These are phyloP conservation scores for Botryosphaeria dothidea DNA, from an alignment of 2,329 filamentous ascomycete species.

Conservation along the genomic window DNA sequence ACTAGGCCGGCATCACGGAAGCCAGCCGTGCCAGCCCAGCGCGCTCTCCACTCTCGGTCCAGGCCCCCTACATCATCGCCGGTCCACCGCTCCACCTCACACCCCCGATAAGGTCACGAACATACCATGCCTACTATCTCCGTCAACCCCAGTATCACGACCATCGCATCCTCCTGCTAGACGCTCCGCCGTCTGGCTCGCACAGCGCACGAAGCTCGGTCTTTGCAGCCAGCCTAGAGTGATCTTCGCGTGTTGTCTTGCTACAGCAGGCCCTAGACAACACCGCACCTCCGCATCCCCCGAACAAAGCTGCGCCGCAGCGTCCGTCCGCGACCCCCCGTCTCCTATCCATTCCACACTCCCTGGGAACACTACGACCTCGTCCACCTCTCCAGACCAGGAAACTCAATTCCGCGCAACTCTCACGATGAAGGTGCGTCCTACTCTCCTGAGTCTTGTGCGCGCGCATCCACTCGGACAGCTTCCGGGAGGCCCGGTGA, in stretches of 20 bases:
- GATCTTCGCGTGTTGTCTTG: conserved; percentile 38
- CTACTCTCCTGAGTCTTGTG: neutral
- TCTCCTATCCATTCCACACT: neutral
- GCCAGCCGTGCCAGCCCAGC: neutral
- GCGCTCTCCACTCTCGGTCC: conserved; percentile 3
- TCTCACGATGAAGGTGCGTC: conserved; percentile 41
- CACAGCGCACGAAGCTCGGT: conserved; percentile 37
- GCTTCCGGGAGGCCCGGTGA: neutral
- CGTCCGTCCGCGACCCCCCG: neutral
- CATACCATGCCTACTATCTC: conserved; percentile 4
- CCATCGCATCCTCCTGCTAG: neutral
- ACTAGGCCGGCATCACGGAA: neutral
- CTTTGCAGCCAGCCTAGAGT: conserved; percentile 45
- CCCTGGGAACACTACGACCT: neutral
- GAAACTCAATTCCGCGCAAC: neutral
- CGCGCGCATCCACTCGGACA: neutral
- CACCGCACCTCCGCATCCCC: conserved; percentile 10
- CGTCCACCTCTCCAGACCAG: neutral
- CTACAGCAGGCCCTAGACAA: conserved; percentile 34
- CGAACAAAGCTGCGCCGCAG: conserved; percentile 13
- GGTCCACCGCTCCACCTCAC: conserved; percentile 11
- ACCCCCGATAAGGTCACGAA: conserved; percentile 11
- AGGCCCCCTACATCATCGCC: conserved; percentile 11
- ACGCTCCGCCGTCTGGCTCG: conserved; percentile 26
- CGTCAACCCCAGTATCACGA: neutral